Evolutionary conservation across 306 rosid species (phyloP).

Genomic region (Fragaria vesca): DNA sequence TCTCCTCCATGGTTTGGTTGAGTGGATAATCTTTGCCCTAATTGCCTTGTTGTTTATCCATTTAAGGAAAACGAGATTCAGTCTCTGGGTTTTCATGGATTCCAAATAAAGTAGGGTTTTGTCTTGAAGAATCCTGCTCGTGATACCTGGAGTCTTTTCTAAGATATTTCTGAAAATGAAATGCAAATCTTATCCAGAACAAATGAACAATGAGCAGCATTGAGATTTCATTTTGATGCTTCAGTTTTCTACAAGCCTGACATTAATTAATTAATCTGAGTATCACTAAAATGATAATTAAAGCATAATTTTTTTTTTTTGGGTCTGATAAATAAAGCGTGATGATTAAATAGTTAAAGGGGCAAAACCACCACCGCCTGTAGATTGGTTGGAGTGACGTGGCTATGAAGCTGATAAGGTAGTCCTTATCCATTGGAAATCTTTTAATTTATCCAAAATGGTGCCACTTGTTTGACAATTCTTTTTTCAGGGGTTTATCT

Average conservation of each 20-base stretch:
- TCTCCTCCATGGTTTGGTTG: not conserved
- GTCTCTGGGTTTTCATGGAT: not conserved
- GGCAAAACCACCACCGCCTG: not conserved
- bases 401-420: constrained; percentile 44
- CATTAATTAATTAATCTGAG: not conserved
- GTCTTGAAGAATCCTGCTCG: constrained; percentile 25
- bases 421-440: constrained; percentile 47
- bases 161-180: not conserved
- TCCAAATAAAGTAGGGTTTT: constrained; percentile 24
- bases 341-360: not conserved
- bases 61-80: not conserved
- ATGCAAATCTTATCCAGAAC: not conserved
- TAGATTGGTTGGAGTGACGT: constrained; percentile 42
- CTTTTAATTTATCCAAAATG: constrained; percentile 32
- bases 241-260: not conserved
- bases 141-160: not conserved
- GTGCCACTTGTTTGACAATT: constrained; percentile 44
- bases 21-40: not conserved
- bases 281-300: not conserved
- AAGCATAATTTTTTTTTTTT: too few species aligned
- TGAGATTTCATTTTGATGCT: not conserved
- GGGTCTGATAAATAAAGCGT: not conserved
- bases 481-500: not conserved
- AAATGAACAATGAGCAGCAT: too few species aligned
- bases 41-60: not conserved